Base-by-base conservation (phyloP, 1,139 yeast species). In the Candida pseudoviswanathii region DNA sequence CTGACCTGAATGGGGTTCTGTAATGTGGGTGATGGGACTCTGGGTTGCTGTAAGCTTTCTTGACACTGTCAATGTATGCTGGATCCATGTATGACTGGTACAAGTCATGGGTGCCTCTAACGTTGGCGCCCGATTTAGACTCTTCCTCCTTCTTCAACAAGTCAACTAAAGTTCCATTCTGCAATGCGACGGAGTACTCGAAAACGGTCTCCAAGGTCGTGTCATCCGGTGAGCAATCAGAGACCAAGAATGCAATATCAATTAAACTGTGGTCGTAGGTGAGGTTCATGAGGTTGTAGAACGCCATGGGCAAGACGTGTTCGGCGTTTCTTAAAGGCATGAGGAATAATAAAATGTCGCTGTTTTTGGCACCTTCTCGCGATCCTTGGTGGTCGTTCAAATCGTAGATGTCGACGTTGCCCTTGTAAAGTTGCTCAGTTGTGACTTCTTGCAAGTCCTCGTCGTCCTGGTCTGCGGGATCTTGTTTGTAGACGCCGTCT, bases 301-400 rank as follows among this genome's bases (percentile, higher is more conserved):
- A 89, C 72, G 92, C 90, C 75, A 89, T 75, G 7, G 95, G 91
- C 51, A 90, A 70, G 25, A 89, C 94, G 39, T 79, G 75, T 59
- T 86, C 92, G 0, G 96, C 96, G 62, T 90, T 87, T 62, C 96
- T 77, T 52, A 90, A 71, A 1, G 97, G 97, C 65, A 90, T 80
- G 56, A 87, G 77, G 50, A 90, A 70, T 51, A 90, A 70, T 10
- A 90, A 83, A 44, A 85, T 80, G 56, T 89, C 95, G 11, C 82
- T 80, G 11, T 83, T 66, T n/a, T 64, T 60, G 16, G 68, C 68
- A 3, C 92, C 95, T 43, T 76, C 71, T 3, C 75, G 61, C 1
- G 78, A 58, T 1, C 92, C 94, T 45, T 65, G 70, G 58, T 74
- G 86, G 36, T 82, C 78, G 50, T 73, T 73, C 56, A 88, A 71